Evolutionary conservation across 1,284 basidiomycete genomes (phyloP).

Genomic region (Gymnopus androsaceus): DNA sequence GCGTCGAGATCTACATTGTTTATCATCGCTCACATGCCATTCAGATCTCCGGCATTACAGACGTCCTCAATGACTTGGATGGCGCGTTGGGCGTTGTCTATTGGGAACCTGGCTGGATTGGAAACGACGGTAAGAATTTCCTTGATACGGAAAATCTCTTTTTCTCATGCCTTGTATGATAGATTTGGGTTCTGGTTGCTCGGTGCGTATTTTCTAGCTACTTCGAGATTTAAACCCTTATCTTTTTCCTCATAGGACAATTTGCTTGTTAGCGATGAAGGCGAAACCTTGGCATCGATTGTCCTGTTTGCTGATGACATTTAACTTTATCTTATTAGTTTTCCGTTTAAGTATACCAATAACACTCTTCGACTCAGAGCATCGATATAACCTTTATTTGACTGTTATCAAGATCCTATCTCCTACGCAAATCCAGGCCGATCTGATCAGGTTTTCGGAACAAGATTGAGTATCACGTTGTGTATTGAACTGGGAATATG

Average conservation of each 20-base stretch:
- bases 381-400: no score
- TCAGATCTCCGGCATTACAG: slow-evolving; percentile 43
- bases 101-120: slow-evolving; percentile 68
- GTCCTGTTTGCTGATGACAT: slow-evolving; percentile 36
- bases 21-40: not conserved
- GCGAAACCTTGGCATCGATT: slow-evolving; percentile 36
- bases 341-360: not conserved
- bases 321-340: no score
- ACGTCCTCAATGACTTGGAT: slow-evolving; percentile 43
- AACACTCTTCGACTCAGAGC: not conserved
- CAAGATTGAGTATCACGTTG: no score
- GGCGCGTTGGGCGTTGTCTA: slow-evolving; percentile 52
- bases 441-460: no score
- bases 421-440: no score
- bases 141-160: not conserved
- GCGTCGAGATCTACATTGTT: not conserved
- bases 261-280: slow-evolving; percentile 37
- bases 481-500: no score
- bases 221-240: not conserved
- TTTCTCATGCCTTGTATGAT: not conserved
- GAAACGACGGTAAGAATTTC: slow-evolving; percentile 41
- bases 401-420: no score
- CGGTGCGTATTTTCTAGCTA: slow-evolving; percentile 37
- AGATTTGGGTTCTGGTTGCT: slow-evolving; percentile 52
- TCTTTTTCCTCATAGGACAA: slow-evolving; percentile 34